Base-by-base conservation (phyloP, 192 early-diverging fungal species). In the Rhizophlyctis rosea region DNA sequence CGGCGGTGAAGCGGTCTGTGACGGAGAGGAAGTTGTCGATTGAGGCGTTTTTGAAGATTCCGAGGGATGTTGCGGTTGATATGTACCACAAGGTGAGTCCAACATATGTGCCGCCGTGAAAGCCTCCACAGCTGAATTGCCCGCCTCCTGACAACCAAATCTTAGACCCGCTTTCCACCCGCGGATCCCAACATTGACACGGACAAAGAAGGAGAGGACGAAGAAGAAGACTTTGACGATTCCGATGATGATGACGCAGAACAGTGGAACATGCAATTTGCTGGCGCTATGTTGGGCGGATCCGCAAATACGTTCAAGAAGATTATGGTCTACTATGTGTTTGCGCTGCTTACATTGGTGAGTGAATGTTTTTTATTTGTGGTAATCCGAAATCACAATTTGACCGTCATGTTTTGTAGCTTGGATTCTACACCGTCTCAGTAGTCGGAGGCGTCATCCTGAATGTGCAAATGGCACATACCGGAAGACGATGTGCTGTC, bases 341-440 rank as follows among this genome's bases (percentile, higher is more conserved):
- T 44, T 18, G 39, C 39, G 39, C 39, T 44, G 39, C 9, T 7
- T 13, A 44, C 39, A 44, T 7, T 44, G 39, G 39, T 44, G 7
- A 44, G 39, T n/a, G n/a, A n/a, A n/a, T n/a, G n/a, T n/a, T n/a
- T n/a, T 44, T 44, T 44, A 44, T 44, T 44, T 44, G 39, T 44
- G 39, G 9, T 44, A n/a, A n/a, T n/a, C n/a, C n/a, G n/a, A n/a
- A n/a, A n/a, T n/a, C n/a, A n/a, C n/a, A n/a, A n/a, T 13, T 7
- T 44, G 7, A 44, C 18, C 18, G 18, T 13, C 39, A 13, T 44
- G 7, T 18, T 44, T 18, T 44, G 39, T 44, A 44, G 39, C 39
- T 44, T 7, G 39, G 9, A 13, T 18, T 44, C 18, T 44, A 44
- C 39, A 44, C 39, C 9, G 18, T 44, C 18, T 44, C 39, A 7